Percentiles rank a stretch among this genome's conserved stretches.
Conservation (phyloP, 2,329 filamentous ascomycete species). For the Phaeosphaeria sp. region DNA sequence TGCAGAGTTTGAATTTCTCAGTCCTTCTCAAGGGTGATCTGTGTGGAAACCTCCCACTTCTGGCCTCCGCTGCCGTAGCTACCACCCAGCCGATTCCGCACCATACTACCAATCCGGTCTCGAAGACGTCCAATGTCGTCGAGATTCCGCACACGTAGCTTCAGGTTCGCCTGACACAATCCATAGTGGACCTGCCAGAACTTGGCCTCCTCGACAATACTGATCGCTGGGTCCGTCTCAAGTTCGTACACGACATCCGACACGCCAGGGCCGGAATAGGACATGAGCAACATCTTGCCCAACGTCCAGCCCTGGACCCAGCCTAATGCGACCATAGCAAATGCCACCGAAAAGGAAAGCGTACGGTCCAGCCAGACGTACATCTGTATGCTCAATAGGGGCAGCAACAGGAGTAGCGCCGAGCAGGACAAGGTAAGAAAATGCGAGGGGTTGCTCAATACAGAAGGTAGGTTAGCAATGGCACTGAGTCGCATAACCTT, state of each 20-base stretch:
- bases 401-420: conserved; percentile 77
- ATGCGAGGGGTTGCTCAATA: conserved; percentile 95
- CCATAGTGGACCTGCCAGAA: conserved; percentile 99
- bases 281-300: conserved; percentile 96
- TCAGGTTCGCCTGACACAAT: conserved; percentile 93
- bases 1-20: conserved; percentile 25
- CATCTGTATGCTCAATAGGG: conserved; percentile 79
- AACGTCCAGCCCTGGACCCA: conserved; percentile 83
- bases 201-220: conserved; percentile 83
- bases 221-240: conserved; percentile 77
- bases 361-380: conserved; percentile 84
- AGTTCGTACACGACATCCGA: conserved; percentile 84
- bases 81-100: conserved; percentile 85
- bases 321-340: conserved; percentile 88
- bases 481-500: conserved; percentile 88
- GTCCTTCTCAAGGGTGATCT: conserved; percentile 67
- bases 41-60: conserved; percentile 92
- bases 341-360: conserved; percentile 80
- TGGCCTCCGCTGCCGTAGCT: conserved; percentile 82
- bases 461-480: conserved; percentile 78
- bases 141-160: conserved; percentile 71
- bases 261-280: conserved; percentile 69
- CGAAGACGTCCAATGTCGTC: conserved; percentile 75
- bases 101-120: conserved; percentile 75
- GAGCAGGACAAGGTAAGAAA: conserved; percentile 92